phyloP scores from a whole-genome alignment of 495 filamentous ascomycete species.

The Wilcoxina mikolae region DNA sequence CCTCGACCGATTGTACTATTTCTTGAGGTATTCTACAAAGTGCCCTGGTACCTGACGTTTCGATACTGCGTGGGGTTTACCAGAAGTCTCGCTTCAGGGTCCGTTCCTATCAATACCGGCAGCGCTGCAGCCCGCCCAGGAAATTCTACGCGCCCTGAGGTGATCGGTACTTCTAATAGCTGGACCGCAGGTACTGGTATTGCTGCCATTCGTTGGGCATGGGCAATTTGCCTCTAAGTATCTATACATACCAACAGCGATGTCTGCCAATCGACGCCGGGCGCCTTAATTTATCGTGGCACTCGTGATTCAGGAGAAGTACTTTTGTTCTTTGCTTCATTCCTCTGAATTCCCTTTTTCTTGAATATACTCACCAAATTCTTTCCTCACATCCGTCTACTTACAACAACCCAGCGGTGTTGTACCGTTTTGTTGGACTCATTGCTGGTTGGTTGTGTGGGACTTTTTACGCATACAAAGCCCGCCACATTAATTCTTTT shows the following conservation, averaged over 20 bases:
- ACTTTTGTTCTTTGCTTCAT: not conserved
- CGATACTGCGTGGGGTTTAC: not conserved
- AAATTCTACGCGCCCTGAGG: not conserved
- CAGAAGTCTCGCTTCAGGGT: constrained; percentile 1
- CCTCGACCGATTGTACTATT: not conserved
- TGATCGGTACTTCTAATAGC: constrained; percentile 2
- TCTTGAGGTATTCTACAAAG: not conserved
- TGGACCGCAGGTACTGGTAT: not conserved
- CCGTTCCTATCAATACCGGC: not conserved
- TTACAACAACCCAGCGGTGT: not conserved
- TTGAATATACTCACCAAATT: not conserved
- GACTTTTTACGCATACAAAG: not conserved
- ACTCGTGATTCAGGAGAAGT: not conserved
- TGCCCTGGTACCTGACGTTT: not conserved
- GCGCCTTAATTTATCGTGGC: not conserved
- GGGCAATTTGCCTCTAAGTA: constrained; percentile 4
- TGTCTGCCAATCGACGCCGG: not conserved
- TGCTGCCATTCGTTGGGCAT: not conserved
- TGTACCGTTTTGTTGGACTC: not conserved
- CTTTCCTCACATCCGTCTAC: not conserved
- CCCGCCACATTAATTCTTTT: constrained; percentile 6
- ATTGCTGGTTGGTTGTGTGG: constrained; percentile 3
- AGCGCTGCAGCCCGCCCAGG: not conserved
- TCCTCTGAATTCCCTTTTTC: not conserved
- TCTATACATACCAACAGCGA: not conserved